Conservation (phyloP, 1,139 yeast species). For the Starmera stellimalicola region DNA sequence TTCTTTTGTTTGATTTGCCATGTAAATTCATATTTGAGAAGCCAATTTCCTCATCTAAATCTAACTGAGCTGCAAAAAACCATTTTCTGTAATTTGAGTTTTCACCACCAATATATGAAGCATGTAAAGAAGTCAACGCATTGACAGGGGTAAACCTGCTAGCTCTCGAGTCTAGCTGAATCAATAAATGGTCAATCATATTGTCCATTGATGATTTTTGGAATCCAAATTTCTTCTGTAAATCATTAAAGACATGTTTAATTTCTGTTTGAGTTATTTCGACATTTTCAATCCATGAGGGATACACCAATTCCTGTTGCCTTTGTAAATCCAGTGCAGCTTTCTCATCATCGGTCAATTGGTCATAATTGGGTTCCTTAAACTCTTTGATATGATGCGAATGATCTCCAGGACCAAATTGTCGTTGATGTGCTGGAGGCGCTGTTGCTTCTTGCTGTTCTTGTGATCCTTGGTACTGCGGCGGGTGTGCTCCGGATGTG, state of each 20-base stretch:
- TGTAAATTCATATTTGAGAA: conserved; percentile 31
- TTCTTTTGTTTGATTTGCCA: conserved; percentile 25
- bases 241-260: conserved; percentile 42
- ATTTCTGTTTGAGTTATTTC: conserved; percentile 40
- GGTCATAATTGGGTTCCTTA: no score
- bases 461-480: no score
- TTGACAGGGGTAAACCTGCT: conserved; percentile 47
- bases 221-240: conserved; percentile 55
- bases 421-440: no score
- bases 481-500: no score
- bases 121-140: conserved; percentile 56
- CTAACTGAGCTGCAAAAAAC: conserved; percentile 67
- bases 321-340: no score
- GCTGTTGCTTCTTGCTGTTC: no score
- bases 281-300: conserved; percentile 21
- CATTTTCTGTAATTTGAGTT: conserved; percentile 62
- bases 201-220: conserved; percentile 54
- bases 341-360: no score
- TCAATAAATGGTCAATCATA: conserved; percentile 55
- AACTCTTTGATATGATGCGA: no score
- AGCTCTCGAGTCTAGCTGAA: conserved; percentile 58
- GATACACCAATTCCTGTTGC: not conserved
- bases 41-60: conserved; percentile 52
- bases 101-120: conserved; percentile 65
- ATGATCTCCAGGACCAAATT: no score